Base-by-base conservation (phyloP, 1,284 basidiomycete species). In the Porogramme epimiltina region DNA sequence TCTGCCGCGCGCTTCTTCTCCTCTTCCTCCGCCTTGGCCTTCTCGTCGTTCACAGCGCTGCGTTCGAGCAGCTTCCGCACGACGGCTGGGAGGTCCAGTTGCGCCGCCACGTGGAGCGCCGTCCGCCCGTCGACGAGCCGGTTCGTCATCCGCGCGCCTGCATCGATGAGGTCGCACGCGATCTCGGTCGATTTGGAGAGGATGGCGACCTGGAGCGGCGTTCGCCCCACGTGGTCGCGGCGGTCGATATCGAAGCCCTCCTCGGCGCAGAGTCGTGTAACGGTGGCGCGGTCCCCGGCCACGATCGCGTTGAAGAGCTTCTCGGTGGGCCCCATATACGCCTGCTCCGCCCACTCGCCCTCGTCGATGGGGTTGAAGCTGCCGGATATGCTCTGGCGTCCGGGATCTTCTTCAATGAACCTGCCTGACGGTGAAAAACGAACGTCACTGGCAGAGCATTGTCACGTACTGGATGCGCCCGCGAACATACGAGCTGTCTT, bases 291-390 rank as follows among this genome's bases (percentile, higher is more conserved):
- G 51, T 84, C 76, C 28, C 70, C 63, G 1, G 70, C 55, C 2
- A 71, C 75, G 50, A 84, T 79, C n/a, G 79, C 79, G 4, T 66
- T 60, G 67, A 84, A 83, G 47, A 85, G 75, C 53, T 75, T 73
- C 55, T 79, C 76, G 0, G 73, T 75, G 15, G 73, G 71, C 2
- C 76, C 78, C 56, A 82, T 72, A 63, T 84, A 85, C 2, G 78
- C 80, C 51, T 81, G 78, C 37, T 73, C 79, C 46, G 76, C 75
- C 83, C 83, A 85, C 70, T 84, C 81, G 9, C 80, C 81, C n/a
- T 76, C 78, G 56, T 85, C 81, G 55, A 84, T 83, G 0, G 82
- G 82, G 47, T 82, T 79, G 71, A 85, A 85, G 58, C 79, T 81
- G 3, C 82, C 82, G 0, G 81, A 77, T 31, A 84, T 77, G 43